Evolutionary conservation across 345 rosid species (phyloP).

Genomic region (Limnanthes douglasii): DNA sequence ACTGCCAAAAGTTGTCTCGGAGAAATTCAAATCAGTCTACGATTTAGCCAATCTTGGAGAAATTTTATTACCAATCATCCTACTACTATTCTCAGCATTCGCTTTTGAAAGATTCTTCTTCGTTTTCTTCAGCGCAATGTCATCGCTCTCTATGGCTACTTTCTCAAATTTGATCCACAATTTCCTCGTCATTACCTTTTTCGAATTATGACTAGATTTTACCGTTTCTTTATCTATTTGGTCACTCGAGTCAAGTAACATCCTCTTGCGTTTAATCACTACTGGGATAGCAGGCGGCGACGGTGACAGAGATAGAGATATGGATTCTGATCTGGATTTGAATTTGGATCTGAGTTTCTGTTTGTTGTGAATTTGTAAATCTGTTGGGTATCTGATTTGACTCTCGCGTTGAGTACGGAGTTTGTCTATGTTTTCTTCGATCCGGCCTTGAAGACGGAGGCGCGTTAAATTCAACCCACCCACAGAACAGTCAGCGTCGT

Average conservation of each 20-base stretch:
- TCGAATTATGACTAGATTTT: conserved; percentile 6
- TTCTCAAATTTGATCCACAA: conserved; percentile 57
- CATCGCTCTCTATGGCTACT: conserved; percentile 36
- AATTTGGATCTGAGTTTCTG: conserved; percentile 3
- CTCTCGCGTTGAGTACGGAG: conserved; percentile 37
- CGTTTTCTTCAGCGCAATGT: neutral
- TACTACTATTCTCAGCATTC: conserved; percentile 1
- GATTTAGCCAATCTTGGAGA: conserved; percentile 55
- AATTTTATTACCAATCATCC: conserved; percentile 15
- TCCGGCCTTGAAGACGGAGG: conserved; percentile 80
- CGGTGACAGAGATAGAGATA: conserved; percentile 32
- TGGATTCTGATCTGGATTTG: conserved; percentile 14
- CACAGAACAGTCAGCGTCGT: conserved; percentile 97
- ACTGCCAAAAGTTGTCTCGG: too few relatives aligned
- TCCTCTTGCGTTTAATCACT: conserved; percentile 35
- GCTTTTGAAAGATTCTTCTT: conserved; percentile 4
- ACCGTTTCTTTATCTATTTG: conserved; percentile 10
- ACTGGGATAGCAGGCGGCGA: conserved; percentile 66
- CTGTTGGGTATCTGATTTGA: neutral
- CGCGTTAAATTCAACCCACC: conserved; percentile 82
- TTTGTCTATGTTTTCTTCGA: conserved; percentile 51
- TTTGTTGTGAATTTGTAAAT: neutral
- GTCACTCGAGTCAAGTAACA: conserved; percentile 24
- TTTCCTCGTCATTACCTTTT: conserved; percentile 43
- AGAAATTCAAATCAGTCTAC: neutral